Evolutionary conservation across 1,139 yeast genomes (phyloP).

Genomic region (Pichia sp.): DNA sequence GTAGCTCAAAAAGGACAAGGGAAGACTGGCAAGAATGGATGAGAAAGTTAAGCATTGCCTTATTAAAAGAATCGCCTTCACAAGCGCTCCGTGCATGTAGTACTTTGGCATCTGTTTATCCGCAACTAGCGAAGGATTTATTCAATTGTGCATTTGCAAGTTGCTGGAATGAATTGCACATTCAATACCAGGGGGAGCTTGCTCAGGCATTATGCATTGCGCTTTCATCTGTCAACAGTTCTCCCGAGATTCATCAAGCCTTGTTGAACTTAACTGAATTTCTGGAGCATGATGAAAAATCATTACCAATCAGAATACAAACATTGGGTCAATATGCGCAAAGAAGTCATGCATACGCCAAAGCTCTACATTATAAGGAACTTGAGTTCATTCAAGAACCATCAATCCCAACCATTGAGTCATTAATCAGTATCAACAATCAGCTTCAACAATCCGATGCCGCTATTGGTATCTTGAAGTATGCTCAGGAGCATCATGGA

Average conservation of each 20-base stretch:
- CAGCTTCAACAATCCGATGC: conserved; percentile 96
- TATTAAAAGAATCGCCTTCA: conserved; percentile 89
- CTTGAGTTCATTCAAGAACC: conserved; percentile 93
- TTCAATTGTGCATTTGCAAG: conserved; percentile 95
- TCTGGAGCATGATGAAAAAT: conserved; percentile 96
- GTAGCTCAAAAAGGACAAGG: conserved; percentile 78
- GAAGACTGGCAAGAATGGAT: conserved; percentile 99
- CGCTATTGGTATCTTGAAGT: conserved; percentile 92
- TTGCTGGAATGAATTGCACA: conserved; percentile 91
- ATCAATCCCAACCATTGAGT: conserved; percentile 85
- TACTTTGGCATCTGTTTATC: conserved; percentile 79
- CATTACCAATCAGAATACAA: conserved; percentile 84
- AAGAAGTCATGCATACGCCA: conserved; percentile 95
- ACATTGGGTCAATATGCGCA: conserved; percentile 92
- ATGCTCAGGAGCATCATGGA: conserved; percentile 92
- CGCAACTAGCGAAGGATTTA: conserved; percentile 83
- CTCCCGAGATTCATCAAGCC: conserved; percentile 93
- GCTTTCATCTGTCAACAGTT: conserved; percentile 82
- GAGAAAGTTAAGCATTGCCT: conserved; percentile 75
- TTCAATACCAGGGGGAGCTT: conserved; percentile 88
- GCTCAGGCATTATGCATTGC: conserved; percentile 85
- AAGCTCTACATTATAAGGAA: conserved; percentile 93
- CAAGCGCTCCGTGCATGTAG: conserved; percentile 94
- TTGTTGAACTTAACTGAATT: conserved; percentile 87
- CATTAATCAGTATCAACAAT: conserved; percentile 86